phyloP scores from a whole-genome alignment of 129 eudicot genomes.

The sunflower (Helianthus annuus) region HanXRQr2.0-SUNRISE NC_035447.2:160396557-160397056 shows the following conservation, averaged over 20 bases:
- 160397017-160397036: no score
- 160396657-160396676: neutral
- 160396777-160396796: constrained; percentile 47
- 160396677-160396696: constrained; percentile 23
- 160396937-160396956: no score
- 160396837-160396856: constrained; percentile 79
- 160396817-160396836: constrained; percentile 89
- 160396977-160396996: no score
- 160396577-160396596: no score
- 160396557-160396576: no score
- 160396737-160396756: constrained; percentile 11
- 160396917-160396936: no score
- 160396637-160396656: neutral
- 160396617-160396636: constrained; percentile 4
- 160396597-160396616: neutral
- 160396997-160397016: no score
- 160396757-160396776: constrained; percentile 44
- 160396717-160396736: constrained; percentile 19
- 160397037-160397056: no score
- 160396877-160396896: constrained; percentile 62
- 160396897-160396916: constrained; percentile 47
- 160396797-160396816: constrained; percentile 79
- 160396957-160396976: no score
- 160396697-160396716: constrained; percentile 41
- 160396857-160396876: constrained; percentile 61